Evolutionary conservation across 768 basidiomycete species (phyloP), one percentile per base, ranked within the genome.

Genomic region (Tubosaeta brunneosetosa): DNA sequence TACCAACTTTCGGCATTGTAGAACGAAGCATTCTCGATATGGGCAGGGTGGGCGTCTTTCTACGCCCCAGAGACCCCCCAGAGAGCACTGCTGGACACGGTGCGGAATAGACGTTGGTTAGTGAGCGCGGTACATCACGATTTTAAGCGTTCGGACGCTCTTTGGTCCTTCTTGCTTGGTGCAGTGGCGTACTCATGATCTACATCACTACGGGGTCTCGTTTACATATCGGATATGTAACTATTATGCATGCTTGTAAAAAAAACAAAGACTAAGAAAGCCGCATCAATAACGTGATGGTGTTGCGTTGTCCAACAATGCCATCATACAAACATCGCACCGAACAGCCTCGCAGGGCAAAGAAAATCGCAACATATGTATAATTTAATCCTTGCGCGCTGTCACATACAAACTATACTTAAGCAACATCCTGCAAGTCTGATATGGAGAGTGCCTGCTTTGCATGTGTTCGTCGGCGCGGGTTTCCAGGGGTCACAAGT

Each of bases 1-100:
- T 38, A 49, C 44, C 22, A 34, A 52, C 38, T 50, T 43, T 49
- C 45, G 37, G 11, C 38, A 13, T 42, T 52, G 27, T 66, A 97
- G 94, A 91, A 95, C 31, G 97, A 98, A 66, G 94, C 93, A 0
- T 99, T 97, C 67, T 86, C 85, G 9, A 94, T 94, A 51, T 99
- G 95, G 95, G 78, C 83, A 1, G 88, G 94, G 57, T 99, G 97
- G 97, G 86, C 92, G 12, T 82, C 84, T 17, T 85, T 90, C 55
- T 95, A 93, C 63, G 81, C 86, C 4, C 86, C 90, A 2, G 76
- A 67, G 6, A 92, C 94, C 0, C 72, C 77, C 6, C 85, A 91
- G 49, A 79, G 94, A 47, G 70, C 72, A 37, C 62, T 94, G n/a
- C 74, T 99, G 26, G 85, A 94, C 47, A 55, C 69, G 6, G 78